Evolutionary conservation across 805 yeast species (phyloP).

Genomic region (Metschnikowia vanudenii): DNA sequence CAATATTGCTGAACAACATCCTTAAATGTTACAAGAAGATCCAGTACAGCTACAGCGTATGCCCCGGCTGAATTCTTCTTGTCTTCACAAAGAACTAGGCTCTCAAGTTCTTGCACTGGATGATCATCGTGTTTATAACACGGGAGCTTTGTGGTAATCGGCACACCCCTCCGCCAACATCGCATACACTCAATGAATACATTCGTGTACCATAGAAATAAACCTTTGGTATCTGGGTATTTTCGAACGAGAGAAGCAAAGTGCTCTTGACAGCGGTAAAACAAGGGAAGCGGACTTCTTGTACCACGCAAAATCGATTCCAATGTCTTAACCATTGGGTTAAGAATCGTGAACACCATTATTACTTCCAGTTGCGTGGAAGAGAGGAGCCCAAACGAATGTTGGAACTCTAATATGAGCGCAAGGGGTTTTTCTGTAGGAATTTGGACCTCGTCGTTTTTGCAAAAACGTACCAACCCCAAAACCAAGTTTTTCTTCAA

Average conservation of each 20-base stretch:
- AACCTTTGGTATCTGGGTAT: neutral
- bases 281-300: conserved; percentile 20
- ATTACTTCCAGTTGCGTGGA: conserved; percentile 19
- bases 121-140: neutral
- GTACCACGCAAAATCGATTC: neutral
- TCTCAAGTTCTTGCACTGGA: neutral
- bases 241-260: neutral
- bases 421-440: neutral
- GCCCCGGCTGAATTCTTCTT: conserved; percentile 15
- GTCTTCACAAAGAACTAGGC: neutral
- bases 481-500: neutral
- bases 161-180: neutral
- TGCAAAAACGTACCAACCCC: conserved; percentile 1
- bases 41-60: conserved; percentile 43
- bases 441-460: neutral
- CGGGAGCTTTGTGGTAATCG: conserved; percentile 1
- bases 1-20: conserved; percentile 69
- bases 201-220: conserved; percentile 16
- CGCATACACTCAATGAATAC: neutral
- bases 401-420: neutral
- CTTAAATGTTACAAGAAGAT: conserved; percentile 50
- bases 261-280: conserved; percentile 26
- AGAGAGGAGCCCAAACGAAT: conserved; percentile 2
- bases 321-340: conserved; percentile 24
- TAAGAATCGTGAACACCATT: conserved; percentile 36